Percentiles rank a stretch among this genome's conserved stretches.
Evolutionary conservation across 768 basidiomycete species (phyloP).

Genomic region (Hypsizygus marmoreus): DNA sequence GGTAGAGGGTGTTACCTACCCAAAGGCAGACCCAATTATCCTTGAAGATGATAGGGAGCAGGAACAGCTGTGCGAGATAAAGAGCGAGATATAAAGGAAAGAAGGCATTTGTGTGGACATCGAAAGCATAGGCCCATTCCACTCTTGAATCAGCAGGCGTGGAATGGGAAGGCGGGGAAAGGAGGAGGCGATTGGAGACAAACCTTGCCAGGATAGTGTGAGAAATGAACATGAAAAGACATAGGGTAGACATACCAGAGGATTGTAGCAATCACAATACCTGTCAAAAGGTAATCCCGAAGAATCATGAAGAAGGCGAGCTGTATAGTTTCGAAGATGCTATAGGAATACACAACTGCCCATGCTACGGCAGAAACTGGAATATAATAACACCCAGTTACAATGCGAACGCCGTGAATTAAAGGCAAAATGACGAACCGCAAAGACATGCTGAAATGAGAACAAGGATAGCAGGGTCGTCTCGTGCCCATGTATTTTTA

Average conservation of each 20-base stretch:
- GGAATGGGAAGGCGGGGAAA: conserved; percentile 74
- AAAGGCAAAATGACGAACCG: conserved; percentile 44
- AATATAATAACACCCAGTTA: conserved; percentile 2
- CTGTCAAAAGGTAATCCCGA: conserved; percentile 84
- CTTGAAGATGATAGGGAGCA: conserved; percentile 79
- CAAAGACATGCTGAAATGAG: conserved; percentile 79
- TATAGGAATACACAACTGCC: conserved; percentile 80
- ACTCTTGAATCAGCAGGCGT: conserved; percentile 70
- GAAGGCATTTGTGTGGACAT: conserved; percentile 96
- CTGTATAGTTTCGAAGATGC: conserved; percentile 53
- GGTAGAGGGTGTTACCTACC: conserved; percentile 89
- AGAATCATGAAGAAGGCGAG: conserved; percentile 82
- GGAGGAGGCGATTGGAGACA: conserved; percentile 68
- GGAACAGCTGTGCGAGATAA: conserved; percentile 85
- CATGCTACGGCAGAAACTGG: conserved; percentile 82
- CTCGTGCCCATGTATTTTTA: conserved; percentile 97
- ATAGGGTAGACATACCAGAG: conserved; percentile 58
- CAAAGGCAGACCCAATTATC: conserved; percentile 94
- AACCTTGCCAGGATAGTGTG: conserved; percentile 43
- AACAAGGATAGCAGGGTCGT: conserved; percentile 94
- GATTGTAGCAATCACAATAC: conserved; percentile 71
- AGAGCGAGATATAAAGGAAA: conserved; percentile 91
- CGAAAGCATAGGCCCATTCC: conserved; percentile 95
- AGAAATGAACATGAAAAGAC: conserved; percentile 2
- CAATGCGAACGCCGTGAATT: neutral